A percentile compares a stretch with the other conserved stretches of the same genome.
Evolutionary conservation across 768 basidiomycete species (phyloP).

Genomic region (Strobilomyces confusus): DNA sequence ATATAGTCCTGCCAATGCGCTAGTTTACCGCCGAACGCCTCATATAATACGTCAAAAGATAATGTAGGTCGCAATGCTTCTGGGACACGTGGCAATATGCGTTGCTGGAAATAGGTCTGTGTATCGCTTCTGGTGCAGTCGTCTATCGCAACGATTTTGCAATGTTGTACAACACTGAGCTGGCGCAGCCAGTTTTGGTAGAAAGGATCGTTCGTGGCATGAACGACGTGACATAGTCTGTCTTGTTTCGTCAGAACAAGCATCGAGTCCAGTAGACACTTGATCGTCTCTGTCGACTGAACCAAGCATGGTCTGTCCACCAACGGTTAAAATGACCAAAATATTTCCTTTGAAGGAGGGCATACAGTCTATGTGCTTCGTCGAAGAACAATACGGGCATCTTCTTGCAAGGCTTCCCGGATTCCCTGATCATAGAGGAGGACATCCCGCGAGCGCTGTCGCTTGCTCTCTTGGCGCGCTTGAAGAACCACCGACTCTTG

Average conservation of each 20-base stretch:
- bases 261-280: slow-evolving; percentile 80
- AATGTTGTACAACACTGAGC: slow-evolving; percentile 77
- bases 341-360: neutral
- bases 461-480: slow-evolving; percentile 22
- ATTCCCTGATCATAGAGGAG: slow-evolving; percentile 28
- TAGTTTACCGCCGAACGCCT: slow-evolving; percentile 80
- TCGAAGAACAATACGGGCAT: slow-evolving; percentile 82
- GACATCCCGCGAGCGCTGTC: slow-evolving; percentile 31
- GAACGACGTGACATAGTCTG: slow-evolving; percentile 76
- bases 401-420: slow-evolving; percentile 50
- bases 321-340: neutral
- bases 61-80: slow-evolving; percentile 51
- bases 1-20: slow-evolving; percentile 82
- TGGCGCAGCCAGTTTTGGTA: slow-evolving; percentile 82
- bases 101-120: slow-evolving; percentile 59
- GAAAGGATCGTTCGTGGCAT: slow-evolving; percentile 80
- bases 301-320: slow-evolving; percentile 63
- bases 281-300: slow-evolving; percentile 77
- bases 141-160: slow-evolving; percentile 80
- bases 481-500: slow-evolving; percentile 28
- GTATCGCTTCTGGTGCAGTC: slow-evolving; percentile 76
- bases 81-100: slow-evolving; percentile 65
- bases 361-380: slow-evolving; percentile 80
- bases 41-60: slow-evolving; percentile 69
- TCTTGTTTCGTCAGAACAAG: slow-evolving; percentile 87